Evolutionary conservation across 805 yeast genomes (phyloP).

Genomic region (Kodamaea kakaduensis): DNA sequence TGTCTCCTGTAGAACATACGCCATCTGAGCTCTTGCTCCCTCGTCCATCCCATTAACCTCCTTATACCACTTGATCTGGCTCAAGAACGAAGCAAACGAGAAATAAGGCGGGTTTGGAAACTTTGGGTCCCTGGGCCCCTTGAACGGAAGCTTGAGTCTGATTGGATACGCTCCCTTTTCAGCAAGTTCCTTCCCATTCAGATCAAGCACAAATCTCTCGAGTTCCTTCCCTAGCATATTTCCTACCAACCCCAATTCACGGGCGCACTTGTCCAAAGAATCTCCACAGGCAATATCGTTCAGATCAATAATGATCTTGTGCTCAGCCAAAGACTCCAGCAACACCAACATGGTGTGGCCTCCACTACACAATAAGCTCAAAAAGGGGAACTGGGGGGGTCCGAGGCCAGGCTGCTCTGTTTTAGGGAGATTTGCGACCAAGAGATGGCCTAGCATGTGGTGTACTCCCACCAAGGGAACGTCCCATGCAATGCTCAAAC

Average conservation of each 20-base stretch:
- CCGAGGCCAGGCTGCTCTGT: constrained; percentile 44
- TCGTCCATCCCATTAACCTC: constrained; percentile 27
- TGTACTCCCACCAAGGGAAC: constrained; percentile 85
- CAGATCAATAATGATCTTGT: constrained; percentile 70
- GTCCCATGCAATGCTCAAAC: constrained; percentile 72
- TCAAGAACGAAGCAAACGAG: constrained; percentile 75
- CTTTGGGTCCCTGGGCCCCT: constrained; percentile 25
- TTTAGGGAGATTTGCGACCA: constrained; percentile 42
- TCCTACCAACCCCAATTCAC: constrained; percentile 76
- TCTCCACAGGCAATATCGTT: constrained; percentile 92
- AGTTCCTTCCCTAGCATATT: constrained; percentile 83
- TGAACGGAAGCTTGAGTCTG: constrained; percentile 29
- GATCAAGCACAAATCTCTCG: constrained; percentile 55
- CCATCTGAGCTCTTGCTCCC: constrained; percentile 48
- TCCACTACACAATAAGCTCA: constrained; percentile 81
- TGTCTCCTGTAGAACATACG: constrained; percentile 56
- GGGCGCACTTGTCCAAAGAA: constrained; percentile 87
- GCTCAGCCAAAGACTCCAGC: constrained; percentile 56
- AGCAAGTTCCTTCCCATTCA: constrained; percentile 20
- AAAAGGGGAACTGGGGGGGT: constrained; percentile 59
- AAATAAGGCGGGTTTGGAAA: constrained; percentile 39
- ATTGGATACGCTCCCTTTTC: constrained; percentile 16
- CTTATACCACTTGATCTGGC: constrained; percentile 42
- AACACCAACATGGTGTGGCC: constrained; percentile 91
- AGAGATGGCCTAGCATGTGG: constrained; percentile 91